Evolutionary conservation across 2,329 filamentous ascomycete genomes (phyloP).

Genomic region (Pseudohalonectria lignicola): DNA sequence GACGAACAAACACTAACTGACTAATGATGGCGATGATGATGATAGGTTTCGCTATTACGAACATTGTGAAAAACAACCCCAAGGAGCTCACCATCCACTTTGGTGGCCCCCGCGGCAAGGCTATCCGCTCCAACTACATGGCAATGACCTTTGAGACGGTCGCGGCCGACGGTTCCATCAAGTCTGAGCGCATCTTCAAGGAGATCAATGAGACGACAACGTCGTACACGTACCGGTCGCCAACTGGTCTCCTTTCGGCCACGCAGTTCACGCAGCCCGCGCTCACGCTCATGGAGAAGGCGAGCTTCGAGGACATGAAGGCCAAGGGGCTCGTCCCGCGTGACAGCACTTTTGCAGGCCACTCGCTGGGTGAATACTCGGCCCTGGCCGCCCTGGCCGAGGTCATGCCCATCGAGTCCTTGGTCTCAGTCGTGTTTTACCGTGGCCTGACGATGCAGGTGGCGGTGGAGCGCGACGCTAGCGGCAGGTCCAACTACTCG

Average conservation of each 20-base stretch:
- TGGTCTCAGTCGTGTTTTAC: constrained; percentile 99
- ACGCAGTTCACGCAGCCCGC: constrained; percentile 98
- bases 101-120: constrained; percentile 90
- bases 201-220: constrained; percentile 86
- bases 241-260: constrained; percentile 85
- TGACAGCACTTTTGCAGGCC: constrained; percentile 94
- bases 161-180: constrained; percentile 79
- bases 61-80: constrained; percentile 99
- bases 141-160: constrained; percentile 99
- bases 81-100: constrained; percentile 99
- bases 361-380: constrained; percentile 97
- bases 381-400: constrained; percentile 91
- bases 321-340: constrained; percentile 90
- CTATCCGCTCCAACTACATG: constrained; percentile 98
- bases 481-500: constrained; percentile 92
- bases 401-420: constrained; percentile 98
- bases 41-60: constrained; percentile 84
- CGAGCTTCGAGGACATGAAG: constrained; percentile 98
- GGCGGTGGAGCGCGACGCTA: constrained; percentile 88
- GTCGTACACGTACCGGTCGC: constrained; percentile 94
- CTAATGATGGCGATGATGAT: not conserved
- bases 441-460: constrained; percentile 99
- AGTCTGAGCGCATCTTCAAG: constrained; percentile 99
- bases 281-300: constrained; percentile 98
- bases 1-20: too few species aligned